Evolutionary conservation across 306 rosid genomes (phyloP).

Genomic region (Lagenaria siceraria): DNA sequence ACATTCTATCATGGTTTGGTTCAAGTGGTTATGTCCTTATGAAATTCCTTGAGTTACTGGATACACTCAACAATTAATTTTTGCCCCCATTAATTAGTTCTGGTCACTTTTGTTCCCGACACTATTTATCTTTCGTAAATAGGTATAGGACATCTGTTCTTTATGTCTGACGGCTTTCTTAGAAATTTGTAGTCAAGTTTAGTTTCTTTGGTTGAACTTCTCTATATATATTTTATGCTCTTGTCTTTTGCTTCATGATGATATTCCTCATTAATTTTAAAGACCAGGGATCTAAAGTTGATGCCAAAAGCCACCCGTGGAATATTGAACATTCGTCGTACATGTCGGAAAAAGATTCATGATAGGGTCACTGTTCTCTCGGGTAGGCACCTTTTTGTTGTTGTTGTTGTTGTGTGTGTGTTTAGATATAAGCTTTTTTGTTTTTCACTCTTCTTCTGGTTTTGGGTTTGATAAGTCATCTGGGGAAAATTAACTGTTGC

Average conservation of each 20-base stretch:
- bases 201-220: background rate
- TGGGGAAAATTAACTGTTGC: background rate
- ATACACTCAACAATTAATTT: background rate
- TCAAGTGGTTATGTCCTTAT: background rate
- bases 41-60: background rate
- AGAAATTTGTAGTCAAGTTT: too few relatives aligned
- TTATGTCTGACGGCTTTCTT: too few relatives aligned
- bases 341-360: slow-evolving; percentile 65
- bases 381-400: slow-evolving; percentile 36
- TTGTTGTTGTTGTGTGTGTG: background rate
- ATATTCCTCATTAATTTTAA: slow-evolving; percentile 9
- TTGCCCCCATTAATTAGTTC: background rate
- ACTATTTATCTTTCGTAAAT: background rate
- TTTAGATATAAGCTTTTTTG: background rate
- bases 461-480: background rate
- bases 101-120: background rate
- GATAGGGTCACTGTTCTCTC: slow-evolving; percentile 72
- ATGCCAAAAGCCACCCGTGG: slow-evolving; percentile 56
- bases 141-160: background rate
- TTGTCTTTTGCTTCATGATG: background rate
- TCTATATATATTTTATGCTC: background rate
- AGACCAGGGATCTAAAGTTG: slow-evolving; percentile 84
- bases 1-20: background rate
- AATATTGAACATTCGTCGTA: slow-evolving; percentile 42
- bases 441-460: background rate